phyloP scores from a whole-genome alignment of 345 rosid species.

The Corchorus olitorius region DNA sequence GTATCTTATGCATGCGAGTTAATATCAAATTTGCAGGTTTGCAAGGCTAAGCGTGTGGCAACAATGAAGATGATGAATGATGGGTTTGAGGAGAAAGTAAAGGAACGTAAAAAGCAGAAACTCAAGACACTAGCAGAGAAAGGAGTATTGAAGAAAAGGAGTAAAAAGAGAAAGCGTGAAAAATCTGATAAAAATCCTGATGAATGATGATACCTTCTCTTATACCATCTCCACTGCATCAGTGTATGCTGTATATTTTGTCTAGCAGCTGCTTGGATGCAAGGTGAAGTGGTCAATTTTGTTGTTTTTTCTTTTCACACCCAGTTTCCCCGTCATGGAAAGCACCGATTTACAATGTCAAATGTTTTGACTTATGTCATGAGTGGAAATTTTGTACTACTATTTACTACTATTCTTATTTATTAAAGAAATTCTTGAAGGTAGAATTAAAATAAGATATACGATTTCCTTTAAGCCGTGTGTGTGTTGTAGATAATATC shows the following conservation, averaged over 20 bases:
- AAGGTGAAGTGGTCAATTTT: too few species aligned
- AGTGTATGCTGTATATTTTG: neutral
- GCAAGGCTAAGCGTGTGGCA: constrained; percentile 86
- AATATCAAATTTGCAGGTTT: constrained; percentile 49
- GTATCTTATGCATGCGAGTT: constrained; percentile 6
- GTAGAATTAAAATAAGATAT: too few species aligned
- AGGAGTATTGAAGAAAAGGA: constrained; percentile 55
- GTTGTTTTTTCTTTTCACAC: neutral
- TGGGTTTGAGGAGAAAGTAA: constrained; percentile 80
- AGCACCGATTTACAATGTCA: too few species aligned
- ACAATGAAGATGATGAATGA: constrained; percentile 87
- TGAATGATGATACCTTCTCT: neutral
- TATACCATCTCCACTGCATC: neutral
- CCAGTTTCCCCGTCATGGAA: neutral
- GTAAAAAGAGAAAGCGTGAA: constrained; percentile 32
- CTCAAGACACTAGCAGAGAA: constrained; percentile 59
- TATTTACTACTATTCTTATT: too few species aligned
- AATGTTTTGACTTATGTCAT: too few species aligned
- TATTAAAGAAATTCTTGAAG: too few species aligned
- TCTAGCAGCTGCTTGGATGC: too few species aligned
- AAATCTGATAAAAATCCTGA: constrained; percentile 28
- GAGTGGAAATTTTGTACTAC: too few species aligned
- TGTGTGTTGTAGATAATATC: too few species aligned
- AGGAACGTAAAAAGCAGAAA: constrained; percentile 72
- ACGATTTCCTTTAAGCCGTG: too few species aligned